These are phyloP conservation scores for Cercospora sp. DNA, from an alignment of 2,329 filamentous ascomycete genomes.

Conservation along the genomic window DNA sequence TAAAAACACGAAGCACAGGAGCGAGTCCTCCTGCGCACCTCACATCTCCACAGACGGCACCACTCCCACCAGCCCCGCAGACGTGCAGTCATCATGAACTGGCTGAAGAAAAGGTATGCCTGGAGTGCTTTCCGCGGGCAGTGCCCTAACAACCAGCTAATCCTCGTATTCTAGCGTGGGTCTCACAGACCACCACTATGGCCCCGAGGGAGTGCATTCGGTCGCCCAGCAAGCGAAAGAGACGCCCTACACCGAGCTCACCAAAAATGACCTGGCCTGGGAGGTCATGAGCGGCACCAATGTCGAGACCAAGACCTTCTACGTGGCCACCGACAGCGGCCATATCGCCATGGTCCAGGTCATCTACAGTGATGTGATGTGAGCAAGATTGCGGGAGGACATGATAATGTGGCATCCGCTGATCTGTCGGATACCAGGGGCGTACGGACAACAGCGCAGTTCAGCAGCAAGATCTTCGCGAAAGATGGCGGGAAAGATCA, in stretches of 20 bases:
- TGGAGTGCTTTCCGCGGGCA: conserved; percentile 19
- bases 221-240: conserved; percentile 78
- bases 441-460: conserved; percentile 85
- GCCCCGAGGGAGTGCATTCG: conserved; percentile 79
- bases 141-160: conserved; percentile 27
- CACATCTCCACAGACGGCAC: background rate
- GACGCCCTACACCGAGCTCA: conserved; percentile 77
- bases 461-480: conserved; percentile 90
- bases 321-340: conserved; percentile 78
- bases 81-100: conserved; percentile 72
- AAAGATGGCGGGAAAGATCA: conserved; percentile 68
- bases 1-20: background rate
- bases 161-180: conserved; percentile 54
- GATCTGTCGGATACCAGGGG: conserved; percentile 58
- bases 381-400: conserved; percentile 36
- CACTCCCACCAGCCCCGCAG: background rate
- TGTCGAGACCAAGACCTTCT: conserved; percentile 95
- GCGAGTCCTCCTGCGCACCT: background rate
- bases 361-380: conserved; percentile 98
- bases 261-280: conserved; percentile 81
- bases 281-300: conserved; percentile 74
- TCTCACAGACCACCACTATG: conserved; percentile 94
- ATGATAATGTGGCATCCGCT: conserved; percentile 8
- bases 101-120: conserved; percentile 81
- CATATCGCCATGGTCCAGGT: conserved; percentile 78